Base-by-base conservation (phyloP, 2,329 filamentous ascomycete species). In the Dactylonectria estremocensis region DNA sequence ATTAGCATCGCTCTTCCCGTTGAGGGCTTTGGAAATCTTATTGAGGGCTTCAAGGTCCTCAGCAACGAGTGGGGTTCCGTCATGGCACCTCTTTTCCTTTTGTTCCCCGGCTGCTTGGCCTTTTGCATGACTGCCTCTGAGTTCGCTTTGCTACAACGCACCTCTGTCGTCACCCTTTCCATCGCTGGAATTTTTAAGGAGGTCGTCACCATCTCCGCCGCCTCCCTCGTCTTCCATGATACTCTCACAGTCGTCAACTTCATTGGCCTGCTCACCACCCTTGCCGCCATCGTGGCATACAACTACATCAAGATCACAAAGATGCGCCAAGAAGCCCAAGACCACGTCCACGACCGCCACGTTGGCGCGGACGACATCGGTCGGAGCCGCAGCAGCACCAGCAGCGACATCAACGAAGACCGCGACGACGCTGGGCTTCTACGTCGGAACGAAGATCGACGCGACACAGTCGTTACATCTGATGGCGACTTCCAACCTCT, bases 101-200 rank as follows among this genome's bases (percentile, higher is more conserved):
- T 99, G 3, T 98, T 98, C 81, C 96, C 96, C 0, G 96, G 96
- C 18, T 87, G 90, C 43, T 92, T 99, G 59, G 96, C 96, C 2
- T 99, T 99, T 80, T 89, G 95, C 69, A 99, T 99, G 96, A 98
- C 97, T 18, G 91, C 95, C 0, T 95, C 94, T 61, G 96, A 99
- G 82, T 99, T 98, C 79, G 95, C 96, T 60, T 89, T 99, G 69
- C 88, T 99, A 72, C 93, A 98, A 84, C 93, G 96, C 54, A 98
- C 95, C 1, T 97, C 93, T 1, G 96, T 99, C 60, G 96, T 99
- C 58, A 98, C 96, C 0, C 87, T 99, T 52, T 97, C 93, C 58
- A 98, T 99, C 74, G 97, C 95, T 69, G 96, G 96, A 68, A 98
- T 99, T 69, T 98, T 99, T 87, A 99, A 99, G 80, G 96, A 99